Evolutionary conservation across 140 eudicot species (phyloP), one percentile per base, ranked within the genome.

Genomic region (Stevia rebaudiana): DNA sequence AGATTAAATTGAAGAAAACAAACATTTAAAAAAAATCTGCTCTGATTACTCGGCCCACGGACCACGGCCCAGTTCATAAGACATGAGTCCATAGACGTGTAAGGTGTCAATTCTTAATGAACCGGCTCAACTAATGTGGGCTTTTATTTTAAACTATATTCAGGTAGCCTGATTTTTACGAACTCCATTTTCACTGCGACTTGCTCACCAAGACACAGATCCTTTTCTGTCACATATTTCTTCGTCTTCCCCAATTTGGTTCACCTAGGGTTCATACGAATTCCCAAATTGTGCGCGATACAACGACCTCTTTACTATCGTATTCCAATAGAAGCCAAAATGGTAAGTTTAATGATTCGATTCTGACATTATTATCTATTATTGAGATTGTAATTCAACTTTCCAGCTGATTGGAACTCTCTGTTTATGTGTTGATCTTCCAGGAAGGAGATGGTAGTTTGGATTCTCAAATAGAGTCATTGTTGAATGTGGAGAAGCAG

Each of bases 401-500:
- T 47, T 31, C 49, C 51, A 56, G 62, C 44, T 72, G 43, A 61
- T 5, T 65, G 18, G 18, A 46, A 17, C 17, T 8, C 61, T 56
- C 10, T 39, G 30, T 52, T 18, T 35, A 4, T 25, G 35, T 61
- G 35, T 53, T 53, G 5, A 5, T 54, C 35, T 42, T 36, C 1
- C 75, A 83, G 95, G 84, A 86, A 48, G 85, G 83, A 22, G 81
- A 70, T 35, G 76, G 78, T 11, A 66, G 50, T 43, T 67, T 91
- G 83, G 98, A 91, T 42, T 63, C 86, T 12, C 72, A 91, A 74
- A 91, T 91, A 35, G 98, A 91, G 78, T 39, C 75, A 9, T 36
- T 91, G 67, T 68, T 91, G 82, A 91, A 87, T 71, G 85, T 81
- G 39, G 98, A 91, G 86, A 87, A 90, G 82, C 94, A 87, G 79